A percentile compares a stretch with the other conserved stretches of the same genome.
Conservation (phyloP, 2,329 filamentous ascomycete species). For the Stagonosporopsis tanaceti region DNA sequence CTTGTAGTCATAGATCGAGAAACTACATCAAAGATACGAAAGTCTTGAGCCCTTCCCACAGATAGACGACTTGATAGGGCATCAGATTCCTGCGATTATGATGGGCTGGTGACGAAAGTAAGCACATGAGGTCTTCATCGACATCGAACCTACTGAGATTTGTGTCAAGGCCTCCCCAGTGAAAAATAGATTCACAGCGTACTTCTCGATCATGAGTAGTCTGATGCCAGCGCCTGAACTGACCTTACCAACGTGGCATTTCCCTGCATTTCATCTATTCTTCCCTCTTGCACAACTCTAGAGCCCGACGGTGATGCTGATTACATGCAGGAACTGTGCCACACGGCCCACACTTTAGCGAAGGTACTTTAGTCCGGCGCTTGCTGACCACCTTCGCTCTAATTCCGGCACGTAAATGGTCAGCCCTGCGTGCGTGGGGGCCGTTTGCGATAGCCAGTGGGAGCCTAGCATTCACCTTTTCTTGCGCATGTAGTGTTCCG, state of each 20-base stretch:
- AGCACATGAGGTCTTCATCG: too few species aligned
- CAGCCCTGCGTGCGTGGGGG: neutral
- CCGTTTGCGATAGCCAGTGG: conserved; percentile 15
- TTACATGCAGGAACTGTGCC: conserved; percentile 9
- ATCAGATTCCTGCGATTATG: too few species aligned
- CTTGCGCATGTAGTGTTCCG: neutral
- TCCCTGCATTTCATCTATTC: neutral
- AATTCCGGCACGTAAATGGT: conserved; percentile 1
- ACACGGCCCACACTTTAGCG: conserved; percentile 5
- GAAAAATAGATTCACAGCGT: neutral
- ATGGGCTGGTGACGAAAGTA: too few species aligned
- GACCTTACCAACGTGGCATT: neutral
- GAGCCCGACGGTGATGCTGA: conserved; percentile 4
- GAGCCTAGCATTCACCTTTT: neutral
- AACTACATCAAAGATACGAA: neutral
- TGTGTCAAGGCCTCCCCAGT: too few species aligned
- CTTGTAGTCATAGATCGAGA: neutral
- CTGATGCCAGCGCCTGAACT: neutral
- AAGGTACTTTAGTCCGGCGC: conserved; percentile 6
- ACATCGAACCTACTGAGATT: too few species aligned
- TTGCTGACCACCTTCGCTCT: conserved; percentile 16
- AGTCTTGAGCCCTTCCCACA: too few species aligned
- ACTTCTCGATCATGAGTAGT: neutral
- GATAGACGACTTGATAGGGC: too few species aligned
- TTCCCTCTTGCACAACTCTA: neutral